phyloP scores from a whole-genome alignment of 2,329 filamentous ascomycete genomes.

The Calonectria pteridis region DNA sequence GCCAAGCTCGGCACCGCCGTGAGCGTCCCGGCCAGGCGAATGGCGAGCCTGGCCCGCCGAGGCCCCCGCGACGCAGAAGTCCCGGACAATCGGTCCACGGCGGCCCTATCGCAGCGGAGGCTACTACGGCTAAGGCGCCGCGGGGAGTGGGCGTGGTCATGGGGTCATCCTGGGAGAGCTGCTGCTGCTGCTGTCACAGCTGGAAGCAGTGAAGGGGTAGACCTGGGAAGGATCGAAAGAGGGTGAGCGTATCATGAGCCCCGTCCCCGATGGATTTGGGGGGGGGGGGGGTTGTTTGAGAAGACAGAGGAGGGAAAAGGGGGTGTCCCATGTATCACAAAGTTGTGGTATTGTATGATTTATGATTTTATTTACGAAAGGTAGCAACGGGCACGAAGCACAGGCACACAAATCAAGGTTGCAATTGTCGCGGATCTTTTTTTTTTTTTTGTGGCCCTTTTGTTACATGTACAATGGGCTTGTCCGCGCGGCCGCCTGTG shows the following conservation, averaged over 20 bases:
- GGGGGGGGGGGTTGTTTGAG: background rate
- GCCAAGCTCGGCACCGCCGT: constrained; percentile 33
- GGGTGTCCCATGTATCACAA: background rate
- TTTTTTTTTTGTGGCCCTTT: too few species aligned
- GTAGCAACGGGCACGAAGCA: background rate
- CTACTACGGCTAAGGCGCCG: background rate
- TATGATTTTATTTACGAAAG: background rate
- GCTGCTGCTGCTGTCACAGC: background rate
- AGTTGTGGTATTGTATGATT: background rate
- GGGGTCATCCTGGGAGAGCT: background rate
- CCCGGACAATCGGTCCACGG: constrained; percentile 39
- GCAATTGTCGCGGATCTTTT: background rate
- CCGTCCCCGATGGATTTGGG: too few species aligned
- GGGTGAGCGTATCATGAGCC: constrained; percentile 18
- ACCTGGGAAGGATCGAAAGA: constrained; percentile 28
- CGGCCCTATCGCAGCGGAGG: constrained; percentile 17
- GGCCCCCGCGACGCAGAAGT: constrained; percentile 32
- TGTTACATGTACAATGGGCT: constrained; percentile 4
- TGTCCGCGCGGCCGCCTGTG: background rate
- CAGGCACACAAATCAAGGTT: background rate
- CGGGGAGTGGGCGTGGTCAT: constrained; percentile 1
- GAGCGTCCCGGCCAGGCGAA: constrained; percentile 13
- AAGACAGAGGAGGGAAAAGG: background rate
- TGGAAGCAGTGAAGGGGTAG: constrained; percentile 12
- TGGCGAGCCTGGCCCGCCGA: constrained; percentile 17